Conservation (phyloP, 2,329 filamentous ascomycete genomes). For the Aspergillus vadensis region DNA sequence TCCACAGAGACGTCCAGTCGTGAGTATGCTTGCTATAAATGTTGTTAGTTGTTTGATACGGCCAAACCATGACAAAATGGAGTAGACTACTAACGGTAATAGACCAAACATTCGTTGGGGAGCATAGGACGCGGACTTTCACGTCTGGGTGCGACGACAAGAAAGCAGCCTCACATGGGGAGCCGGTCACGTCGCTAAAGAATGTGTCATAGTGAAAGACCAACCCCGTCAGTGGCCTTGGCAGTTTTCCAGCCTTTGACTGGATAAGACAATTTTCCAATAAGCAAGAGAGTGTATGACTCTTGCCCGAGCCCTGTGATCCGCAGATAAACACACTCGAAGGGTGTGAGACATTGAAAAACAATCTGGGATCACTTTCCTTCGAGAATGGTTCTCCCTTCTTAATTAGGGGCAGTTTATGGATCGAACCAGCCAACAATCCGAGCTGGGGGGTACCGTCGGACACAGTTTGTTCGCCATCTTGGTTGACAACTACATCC, state of each 20-base stretch:
- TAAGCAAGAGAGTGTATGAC: constrained; percentile 46
- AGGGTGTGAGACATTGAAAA: constrained; percentile 21
- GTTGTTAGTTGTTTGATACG: not conserved
- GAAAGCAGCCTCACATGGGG: constrained; percentile 63
- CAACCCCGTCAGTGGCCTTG: constrained; percentile 54
- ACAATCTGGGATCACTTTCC: constrained; percentile 15
- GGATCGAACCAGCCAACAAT: not conserved
- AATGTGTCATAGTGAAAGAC: constrained; percentile 68
- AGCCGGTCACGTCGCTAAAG: constrained; percentile 50
- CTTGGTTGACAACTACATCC: no score
- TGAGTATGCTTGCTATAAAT: constrained; percentile 44
- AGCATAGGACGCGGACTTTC: constrained; percentile 56
- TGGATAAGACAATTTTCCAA: constrained; percentile 60
- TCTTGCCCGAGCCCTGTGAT: constrained; percentile 60
- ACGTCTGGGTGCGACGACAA: constrained; percentile 50
- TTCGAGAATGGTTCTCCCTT: not conserved
- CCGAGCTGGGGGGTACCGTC: no score
- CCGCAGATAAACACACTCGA: constrained; percentile 57
- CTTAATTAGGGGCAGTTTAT: not conserved
- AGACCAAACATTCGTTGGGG: constrained; percentile 53
- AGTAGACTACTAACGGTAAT: constrained; percentile 12
- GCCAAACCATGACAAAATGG: not conserved
- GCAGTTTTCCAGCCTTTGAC: constrained; percentile 42
- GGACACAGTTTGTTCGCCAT: no score
- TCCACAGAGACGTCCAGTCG: constrained; percentile 52